Percentiles rank a stretch among this genome's conserved stretches.
Evolutionary conservation across 768 basidiomycete species (phyloP).

Genomic region (Heimioporus sp.): DNA sequence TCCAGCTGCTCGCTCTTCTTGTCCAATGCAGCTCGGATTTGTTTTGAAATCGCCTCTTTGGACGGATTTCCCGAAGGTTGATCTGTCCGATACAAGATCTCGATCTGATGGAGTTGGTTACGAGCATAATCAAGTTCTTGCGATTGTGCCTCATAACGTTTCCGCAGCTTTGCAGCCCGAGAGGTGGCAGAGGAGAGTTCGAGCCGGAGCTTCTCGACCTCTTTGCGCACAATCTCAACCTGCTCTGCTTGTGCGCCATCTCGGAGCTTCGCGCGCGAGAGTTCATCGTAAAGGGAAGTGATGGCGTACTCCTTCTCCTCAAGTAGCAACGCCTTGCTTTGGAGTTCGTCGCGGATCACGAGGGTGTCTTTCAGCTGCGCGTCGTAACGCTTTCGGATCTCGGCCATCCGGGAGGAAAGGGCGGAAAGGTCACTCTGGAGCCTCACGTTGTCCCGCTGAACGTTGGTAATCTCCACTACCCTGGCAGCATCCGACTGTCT

Average conservation of each 20-base stretch:
- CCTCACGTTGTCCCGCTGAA: neutral
- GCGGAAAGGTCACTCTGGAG: neutral
- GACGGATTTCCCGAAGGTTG: neutral
- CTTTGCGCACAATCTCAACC: no score
- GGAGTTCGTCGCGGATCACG: neutral
- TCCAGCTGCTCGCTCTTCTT: neutral
- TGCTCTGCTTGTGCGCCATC: no score
- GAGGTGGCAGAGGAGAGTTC: no score
- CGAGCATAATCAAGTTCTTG: neutral
- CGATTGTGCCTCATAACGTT: no score
- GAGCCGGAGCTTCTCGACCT: no score
- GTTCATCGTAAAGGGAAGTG: neutral
- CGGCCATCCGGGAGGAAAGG: neutral
- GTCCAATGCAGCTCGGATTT: neutral
- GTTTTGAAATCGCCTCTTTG: neutral
- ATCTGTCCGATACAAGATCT: neutral
- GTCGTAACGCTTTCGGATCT: neutral
- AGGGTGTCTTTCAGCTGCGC: neutral
- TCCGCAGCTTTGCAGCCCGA: no score
- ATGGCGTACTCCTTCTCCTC: constrained; percentile 3
- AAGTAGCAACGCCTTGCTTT: neutral
- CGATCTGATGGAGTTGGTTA: neutral
- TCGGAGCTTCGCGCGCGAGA: neutral
- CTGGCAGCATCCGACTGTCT: neutral
- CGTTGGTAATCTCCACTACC: neutral